Evolutionary conservation across 108 stramenopile species (phyloP).

Genomic region (Cyclotella cryptica): DNA sequence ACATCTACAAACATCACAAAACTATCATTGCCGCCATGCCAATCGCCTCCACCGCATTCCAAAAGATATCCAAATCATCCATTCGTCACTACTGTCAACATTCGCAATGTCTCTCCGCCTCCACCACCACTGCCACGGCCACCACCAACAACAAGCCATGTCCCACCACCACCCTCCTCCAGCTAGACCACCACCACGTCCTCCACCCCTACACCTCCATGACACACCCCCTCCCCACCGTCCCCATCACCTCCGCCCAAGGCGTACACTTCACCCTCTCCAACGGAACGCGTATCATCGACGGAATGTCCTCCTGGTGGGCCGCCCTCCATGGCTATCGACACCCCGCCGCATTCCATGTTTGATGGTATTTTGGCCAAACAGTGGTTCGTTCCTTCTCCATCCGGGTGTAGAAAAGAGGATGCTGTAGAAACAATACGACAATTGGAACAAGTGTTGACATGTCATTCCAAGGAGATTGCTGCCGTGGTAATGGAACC

Average conservation of each 20-base stretch:
- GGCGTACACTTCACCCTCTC: constrained; percentile 67
- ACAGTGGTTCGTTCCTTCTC: constrained; percentile 66
- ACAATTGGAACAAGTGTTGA: constrained; percentile 51
- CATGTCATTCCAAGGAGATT: constrained; percentile 58
- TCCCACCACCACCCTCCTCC: constrained; percentile 28
- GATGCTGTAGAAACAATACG: constrained; percentile 44
- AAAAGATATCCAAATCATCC: too few species aligned
- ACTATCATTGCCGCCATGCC: too few species aligned
- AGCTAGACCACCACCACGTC: constrained; percentile 55
- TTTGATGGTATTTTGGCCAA: constrained; percentile 60
- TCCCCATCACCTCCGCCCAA: constrained; percentile 62
- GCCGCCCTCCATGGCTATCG: constrained; percentile 87
- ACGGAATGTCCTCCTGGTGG: constrained; percentile 94
- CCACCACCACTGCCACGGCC: too few species aligned
- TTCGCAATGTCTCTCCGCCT: too few species aligned
- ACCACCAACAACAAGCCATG: neutral
- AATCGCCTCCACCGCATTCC: too few species aligned
- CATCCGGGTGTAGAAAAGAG: constrained; percentile 40
- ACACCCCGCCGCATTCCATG: constrained; percentile 78
- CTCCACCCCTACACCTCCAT: constrained; percentile 91
- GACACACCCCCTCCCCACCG: constrained; percentile 68
- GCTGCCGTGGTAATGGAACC: constrained; percentile 93
- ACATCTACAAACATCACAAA: too few species aligned
- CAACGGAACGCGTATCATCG: constrained; percentile 70
- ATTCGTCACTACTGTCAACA: too few species aligned